A percentile compares a stretch with the other conserved stretches of the same genome.
phyloP scores from a whole-genome alignment of 129 eudicot species.

The Oenanthe sinensis region DNA sequence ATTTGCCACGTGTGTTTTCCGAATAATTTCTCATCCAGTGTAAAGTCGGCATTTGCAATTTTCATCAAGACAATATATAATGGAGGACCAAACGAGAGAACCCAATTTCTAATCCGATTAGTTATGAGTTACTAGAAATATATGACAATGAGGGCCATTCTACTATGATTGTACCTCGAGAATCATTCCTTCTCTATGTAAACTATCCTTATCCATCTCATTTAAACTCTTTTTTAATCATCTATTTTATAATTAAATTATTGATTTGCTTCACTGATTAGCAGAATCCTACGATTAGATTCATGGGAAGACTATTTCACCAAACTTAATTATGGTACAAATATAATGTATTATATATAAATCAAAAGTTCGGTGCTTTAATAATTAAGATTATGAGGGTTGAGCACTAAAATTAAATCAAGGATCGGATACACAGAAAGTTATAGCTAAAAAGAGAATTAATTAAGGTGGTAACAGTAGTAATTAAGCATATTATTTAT shows the following conservation, averaged over 20 bases:
- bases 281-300: slow-evolving; percentile 1
- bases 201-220: background rate
- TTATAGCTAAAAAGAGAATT: background rate
- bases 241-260: background rate
- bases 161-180: slow-evolving; percentile 11
- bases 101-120: slow-evolving; percentile 5
- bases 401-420: background rate
- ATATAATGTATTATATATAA: background rate
- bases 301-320: slow-evolving; percentile 1
- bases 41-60: slow-evolving; percentile 16
- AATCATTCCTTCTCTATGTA: slow-evolving; percentile 17
- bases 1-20: background rate
- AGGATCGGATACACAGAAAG: background rate
- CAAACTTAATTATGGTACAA: slow-evolving; percentile 20
- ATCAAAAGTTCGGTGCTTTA: background rate
- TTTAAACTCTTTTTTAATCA: background rate
- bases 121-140: slow-evolving; percentile 6
- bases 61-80: slow-evolving; percentile 17
- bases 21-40: background rate
- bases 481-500: no score
- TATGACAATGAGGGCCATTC: slow-evolving; percentile 21
- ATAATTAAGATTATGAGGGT: background rate
- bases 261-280: background rate
- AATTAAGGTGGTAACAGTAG: background rate
- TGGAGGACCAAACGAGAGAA: slow-evolving; percentile 18